Evolutionary conservation across 1,139 yeast species (phyloP).

Genomic region (Suhomyces bokatorum): DNA sequence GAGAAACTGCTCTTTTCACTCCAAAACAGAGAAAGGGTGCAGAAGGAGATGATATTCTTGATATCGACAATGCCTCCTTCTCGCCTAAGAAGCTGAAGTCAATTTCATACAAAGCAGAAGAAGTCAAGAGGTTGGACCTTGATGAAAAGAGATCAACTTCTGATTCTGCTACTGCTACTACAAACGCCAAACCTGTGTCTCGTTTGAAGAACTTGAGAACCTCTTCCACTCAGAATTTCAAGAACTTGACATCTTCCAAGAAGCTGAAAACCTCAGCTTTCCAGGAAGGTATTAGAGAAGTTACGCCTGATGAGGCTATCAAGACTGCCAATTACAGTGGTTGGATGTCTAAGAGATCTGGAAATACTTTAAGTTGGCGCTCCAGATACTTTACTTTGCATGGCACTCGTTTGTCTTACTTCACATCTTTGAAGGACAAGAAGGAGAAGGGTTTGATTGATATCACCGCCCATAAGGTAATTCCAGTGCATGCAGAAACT

Average conservation of each 20-base stretch:
- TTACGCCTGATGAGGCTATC: constrained; percentile 78
- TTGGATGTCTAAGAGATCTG: constrained; percentile 90
- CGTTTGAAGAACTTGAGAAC: constrained; percentile 45
- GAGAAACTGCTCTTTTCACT: constrained; percentile 17
- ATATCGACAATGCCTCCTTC: constrained; percentile 32
- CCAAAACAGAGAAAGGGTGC: constrained; percentile 16
- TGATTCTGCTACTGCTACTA: constrained; percentile 23
- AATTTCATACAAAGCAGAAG: constrained; percentile 19
- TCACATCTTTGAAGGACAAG: constrained; percentile 73
- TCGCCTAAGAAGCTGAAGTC: constrained; percentile 43
- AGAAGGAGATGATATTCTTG: constrained; percentile 21
- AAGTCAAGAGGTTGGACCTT: constrained; percentile 17
- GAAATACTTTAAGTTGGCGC: constrained; percentile 90
- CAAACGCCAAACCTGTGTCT: constrained; percentile 20
- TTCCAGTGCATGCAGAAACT: constrained; percentile 55
- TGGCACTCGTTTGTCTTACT: constrained; percentile 90
- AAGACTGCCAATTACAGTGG: constrained; percentile 79
- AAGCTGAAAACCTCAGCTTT: constrained; percentile 86
- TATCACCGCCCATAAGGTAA: constrained; percentile 89
- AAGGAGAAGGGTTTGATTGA: constrained; percentile 92
- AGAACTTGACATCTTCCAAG: constrained; percentile 42
- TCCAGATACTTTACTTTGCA: constrained; percentile 85
- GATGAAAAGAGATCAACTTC: constrained; percentile 39
- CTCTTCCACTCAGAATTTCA: constrained; percentile 47
- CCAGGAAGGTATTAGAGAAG: constrained; percentile 81